Conservation (phyloP, 1,284 basidiomycete species). For the Ceratobasidium sp. region DNA sequence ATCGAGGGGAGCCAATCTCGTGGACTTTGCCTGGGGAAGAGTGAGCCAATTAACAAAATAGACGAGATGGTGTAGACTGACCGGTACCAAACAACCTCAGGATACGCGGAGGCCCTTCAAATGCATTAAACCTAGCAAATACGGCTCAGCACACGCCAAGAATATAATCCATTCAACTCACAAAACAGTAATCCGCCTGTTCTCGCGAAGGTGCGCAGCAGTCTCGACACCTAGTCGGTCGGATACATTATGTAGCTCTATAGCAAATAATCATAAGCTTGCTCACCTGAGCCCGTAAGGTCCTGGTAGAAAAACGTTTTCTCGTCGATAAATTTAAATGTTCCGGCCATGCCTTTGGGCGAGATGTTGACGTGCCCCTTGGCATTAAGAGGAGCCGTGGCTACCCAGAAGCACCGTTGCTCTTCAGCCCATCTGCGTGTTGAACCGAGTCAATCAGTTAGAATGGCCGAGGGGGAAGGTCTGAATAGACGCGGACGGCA, state of each 20-base stretch:
- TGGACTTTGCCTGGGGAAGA: conserved; percentile 58
- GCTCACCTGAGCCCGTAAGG: conserved; percentile 66
- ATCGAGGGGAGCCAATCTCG: conserved; percentile 65
- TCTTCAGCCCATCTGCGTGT: conserved; percentile 60
- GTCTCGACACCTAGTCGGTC: conserved; percentile 63
- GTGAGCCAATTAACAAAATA: not conserved
- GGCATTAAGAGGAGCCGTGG: conserved; percentile 62
- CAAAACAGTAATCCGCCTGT: conserved; percentile 65
- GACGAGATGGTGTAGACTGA: conserved; percentile 48
- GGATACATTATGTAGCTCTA: not conserved
- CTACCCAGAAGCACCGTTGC: conserved; percentile 70
- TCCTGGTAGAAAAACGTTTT: conserved; percentile 70
- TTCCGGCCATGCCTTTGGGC: conserved; percentile 60
- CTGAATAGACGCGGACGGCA: not conserved
- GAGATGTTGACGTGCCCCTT: conserved; percentile 67
- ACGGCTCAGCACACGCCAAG: not conserved
- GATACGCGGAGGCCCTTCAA: conserved; percentile 67
- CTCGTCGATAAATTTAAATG: conserved; percentile 64
- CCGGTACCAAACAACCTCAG: conserved; percentile 66
- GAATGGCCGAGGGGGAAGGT: not conserved
- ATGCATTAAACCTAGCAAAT: conserved; percentile 60
- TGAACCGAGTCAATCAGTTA: not conserved
- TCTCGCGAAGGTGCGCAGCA: conserved; percentile 68
- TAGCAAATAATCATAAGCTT: not conserved
- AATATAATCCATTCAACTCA: not conserved